phyloP scores from a whole-genome alignment of 2,329 filamentous ascomycete species.

The Penicillium sp. region DNA sequence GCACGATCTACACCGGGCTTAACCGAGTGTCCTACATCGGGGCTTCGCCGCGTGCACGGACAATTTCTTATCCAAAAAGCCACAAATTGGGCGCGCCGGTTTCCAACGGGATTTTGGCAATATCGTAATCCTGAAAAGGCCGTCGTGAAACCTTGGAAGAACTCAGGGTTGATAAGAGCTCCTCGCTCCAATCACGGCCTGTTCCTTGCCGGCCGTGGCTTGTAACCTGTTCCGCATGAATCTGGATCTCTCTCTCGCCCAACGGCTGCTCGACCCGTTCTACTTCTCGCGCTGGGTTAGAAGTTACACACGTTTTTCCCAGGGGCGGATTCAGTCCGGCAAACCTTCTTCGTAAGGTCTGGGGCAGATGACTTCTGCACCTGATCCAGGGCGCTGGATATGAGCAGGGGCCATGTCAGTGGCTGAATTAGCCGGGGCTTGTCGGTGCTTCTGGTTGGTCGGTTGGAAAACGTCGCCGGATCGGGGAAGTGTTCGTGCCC shows the following conservation, averaged over 20 bases:
- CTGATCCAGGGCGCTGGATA: neutral
- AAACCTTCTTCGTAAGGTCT: neutral
- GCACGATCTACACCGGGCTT: too few species aligned
- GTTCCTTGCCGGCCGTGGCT: neutral
- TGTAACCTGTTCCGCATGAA: neutral
- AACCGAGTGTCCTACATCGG: too few species aligned
- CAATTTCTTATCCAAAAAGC: too few species aligned
- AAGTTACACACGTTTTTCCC: too few species aligned
- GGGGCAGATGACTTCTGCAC: neutral
- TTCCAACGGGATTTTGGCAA: slow-evolving; percentile 3
- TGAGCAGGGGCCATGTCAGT: neutral
- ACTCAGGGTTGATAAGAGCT: too few species aligned
- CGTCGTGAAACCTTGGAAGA: neutral
- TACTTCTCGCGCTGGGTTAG: neutral
- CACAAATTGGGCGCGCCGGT: too few species aligned
- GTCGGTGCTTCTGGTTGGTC: too few species aligned
- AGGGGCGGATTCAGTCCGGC: neutral
- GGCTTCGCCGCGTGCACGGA: too few species aligned
- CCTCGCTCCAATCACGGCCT: neutral
- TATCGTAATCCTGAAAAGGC: neutral
- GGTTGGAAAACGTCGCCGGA: too few species aligned
- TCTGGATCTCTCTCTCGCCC: neutral
- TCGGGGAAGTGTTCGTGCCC: too few species aligned
- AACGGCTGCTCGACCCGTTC: neutral
- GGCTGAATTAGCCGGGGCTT: too few species aligned